Evolutionary conservation across 805 yeast genomes (phyloP).

Genomic region (Saturnispora diversa): DNA sequence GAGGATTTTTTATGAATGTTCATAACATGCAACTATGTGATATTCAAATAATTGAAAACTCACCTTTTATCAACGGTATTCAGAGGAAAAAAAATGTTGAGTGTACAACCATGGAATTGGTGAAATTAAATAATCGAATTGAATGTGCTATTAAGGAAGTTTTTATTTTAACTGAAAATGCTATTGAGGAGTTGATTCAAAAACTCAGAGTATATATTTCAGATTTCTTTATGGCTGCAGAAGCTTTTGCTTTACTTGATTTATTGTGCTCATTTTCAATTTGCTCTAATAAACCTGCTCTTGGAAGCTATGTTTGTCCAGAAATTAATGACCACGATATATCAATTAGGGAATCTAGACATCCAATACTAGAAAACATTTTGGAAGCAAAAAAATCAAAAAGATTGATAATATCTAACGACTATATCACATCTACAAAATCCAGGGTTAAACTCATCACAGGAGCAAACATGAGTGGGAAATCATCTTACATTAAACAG

Average conservation of each 20-base stretch:
- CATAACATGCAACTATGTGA: conserved; percentile 10
- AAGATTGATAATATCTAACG: conserved; percentile 23
- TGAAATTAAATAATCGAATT: conserved; percentile 35
- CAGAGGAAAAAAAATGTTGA: conserved; percentile 28
- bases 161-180: conserved; percentile 34
- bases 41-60: neutral
- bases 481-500: conserved; percentile 49
- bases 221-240: conserved; percentile 34
- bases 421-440: conserved; percentile 28
- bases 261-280: conserved; percentile 27
- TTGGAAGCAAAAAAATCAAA: conserved; percentile 23
- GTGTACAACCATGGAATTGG: conserved; percentile 34
- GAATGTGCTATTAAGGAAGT: conserved; percentile 36
- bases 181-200: conserved; percentile 27
- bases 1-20: conserved; percentile 34
- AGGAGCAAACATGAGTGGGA: conserved; percentile 60
- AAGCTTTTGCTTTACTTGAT: conserved; percentile 38
- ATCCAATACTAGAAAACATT: conserved; percentile 34
- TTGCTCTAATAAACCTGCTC: conserved; percentile 16
- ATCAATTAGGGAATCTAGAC: conserved; percentile 30
- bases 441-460: conserved; percentile 41
- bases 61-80: conserved; percentile 29
- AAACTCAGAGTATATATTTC: conserved; percentile 28
- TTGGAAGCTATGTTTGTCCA: conserved; percentile 28
- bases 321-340: conserved; percentile 30